Conservation (phyloP, 257 asterid species). For the Gardenia jasminoides region DNA sequence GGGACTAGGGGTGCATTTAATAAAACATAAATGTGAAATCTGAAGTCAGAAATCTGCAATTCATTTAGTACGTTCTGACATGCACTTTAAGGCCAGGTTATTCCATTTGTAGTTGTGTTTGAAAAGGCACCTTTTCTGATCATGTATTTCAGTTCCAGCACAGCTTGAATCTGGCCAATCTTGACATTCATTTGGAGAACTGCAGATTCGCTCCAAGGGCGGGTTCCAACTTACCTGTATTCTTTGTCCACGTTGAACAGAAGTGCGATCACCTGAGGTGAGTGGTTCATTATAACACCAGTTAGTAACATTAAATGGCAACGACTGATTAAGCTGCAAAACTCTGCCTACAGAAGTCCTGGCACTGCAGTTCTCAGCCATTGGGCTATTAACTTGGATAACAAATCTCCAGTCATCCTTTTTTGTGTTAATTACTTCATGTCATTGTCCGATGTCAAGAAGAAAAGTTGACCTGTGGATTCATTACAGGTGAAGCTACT, state of each 20-base stretch:
- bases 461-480: background rate
- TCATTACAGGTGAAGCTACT: conserved; percentile 21
- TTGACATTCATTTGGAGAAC: conserved; percentile 14
- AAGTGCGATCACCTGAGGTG: background rate
- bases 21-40: no score
- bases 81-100: conserved; percentile 21
- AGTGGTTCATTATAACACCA: background rate
- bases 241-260: background rate
- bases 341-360: background rate
- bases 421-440: background rate
- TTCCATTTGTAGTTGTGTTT: conserved; percentile 26
- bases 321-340: conserved; percentile 13
- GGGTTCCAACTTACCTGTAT: conserved; percentile 24
- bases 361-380: background rate
- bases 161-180: conserved; percentile 35
- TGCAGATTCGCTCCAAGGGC: conserved; percentile 31
- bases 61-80: no score
- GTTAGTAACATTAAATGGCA: conserved; percentile 19
- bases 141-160: background rate
- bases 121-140: conserved; percentile 27
- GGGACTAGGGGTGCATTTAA: no score
- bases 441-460: background rate
- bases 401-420: background rate
- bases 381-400: conserved; percentile 9
- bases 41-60: no score